Conservation (phyloP, 495 filamentous ascomycete species). For the Hypoxylon crocopeplum region DNA sequence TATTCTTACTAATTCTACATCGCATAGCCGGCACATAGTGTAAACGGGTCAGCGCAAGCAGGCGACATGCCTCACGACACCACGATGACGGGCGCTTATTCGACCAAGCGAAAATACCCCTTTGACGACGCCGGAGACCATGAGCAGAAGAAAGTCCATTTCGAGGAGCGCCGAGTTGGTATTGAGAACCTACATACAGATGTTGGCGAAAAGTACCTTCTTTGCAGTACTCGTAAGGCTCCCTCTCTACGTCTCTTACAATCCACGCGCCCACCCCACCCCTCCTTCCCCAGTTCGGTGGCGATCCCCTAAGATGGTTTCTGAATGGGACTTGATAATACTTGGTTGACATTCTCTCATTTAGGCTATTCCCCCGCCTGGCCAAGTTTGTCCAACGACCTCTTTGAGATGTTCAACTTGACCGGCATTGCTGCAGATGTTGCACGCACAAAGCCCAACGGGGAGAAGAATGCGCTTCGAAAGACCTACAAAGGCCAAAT, state of each 20-base stretch:
- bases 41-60: slow-evolving; percentile 57
- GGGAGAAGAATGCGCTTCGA: slow-evolving; percentile 62
- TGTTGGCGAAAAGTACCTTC: slow-evolving; percentile 64
- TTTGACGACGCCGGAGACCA: slow-evolving; percentile 54
- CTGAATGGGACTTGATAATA: slow-evolving; percentile 31
- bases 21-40: slow-evolving; percentile 58
- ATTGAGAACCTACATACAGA: slow-evolving; percentile 63
- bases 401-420: slow-evolving; percentile 59
- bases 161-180: slow-evolving; percentile 59
- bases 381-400: slow-evolving; percentile 54
- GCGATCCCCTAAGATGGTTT: slow-evolving; percentile 8
- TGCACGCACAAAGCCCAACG: slow-evolving; percentile 60
- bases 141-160: slow-evolving; percentile 62
- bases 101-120: slow-evolving; percentile 62
- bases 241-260: slow-evolving; percentile 51
- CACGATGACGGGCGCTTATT: slow-evolving; percentile 50
- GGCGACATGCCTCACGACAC: slow-evolving; percentile 51
- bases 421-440: slow-evolving; percentile 57
- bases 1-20: slow-evolving; percentile 7
- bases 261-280: slow-evolving; percentile 13
- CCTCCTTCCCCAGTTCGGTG: slow-evolving; percentile 11
- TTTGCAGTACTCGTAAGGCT: slow-evolving; percentile 68
- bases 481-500: slow-evolving; percentile 67
- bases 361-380: slow-evolving; percentile 53
- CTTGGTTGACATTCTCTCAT: slow-evolving; percentile 58